Evolutionary conservation across 371 early-diverging fungal species (phyloP), one percentile per base, ranked within the genome.

Genomic region (Rhizopus arrhizus): DNA sequence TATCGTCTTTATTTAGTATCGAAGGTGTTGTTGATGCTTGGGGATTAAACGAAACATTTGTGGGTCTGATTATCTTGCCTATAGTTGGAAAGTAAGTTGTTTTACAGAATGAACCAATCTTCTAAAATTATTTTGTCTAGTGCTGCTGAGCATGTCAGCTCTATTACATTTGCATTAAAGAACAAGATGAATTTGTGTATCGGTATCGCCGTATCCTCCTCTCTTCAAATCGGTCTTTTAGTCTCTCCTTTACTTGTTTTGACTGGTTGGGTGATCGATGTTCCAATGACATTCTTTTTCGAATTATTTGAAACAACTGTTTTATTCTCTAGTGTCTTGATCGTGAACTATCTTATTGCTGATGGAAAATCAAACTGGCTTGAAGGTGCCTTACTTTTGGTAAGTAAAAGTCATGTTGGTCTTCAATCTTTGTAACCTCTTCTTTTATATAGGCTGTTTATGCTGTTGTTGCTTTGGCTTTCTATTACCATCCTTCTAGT

Each of bases 121-220:
- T 22, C 22, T 22, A 22, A 22, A 22, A 22, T n/a, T 31, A 16
- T 33, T 42, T 15, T 40, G 13, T 28, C 16, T 61, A 77, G 74
- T 54, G 76, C 76, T 56, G 79, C 79, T 41, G 79, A 78, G 53
- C 93, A 95, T 68, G 86, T 89, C 38, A 89, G 89, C 5, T 91
- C 94, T 0, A 86, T 94, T n/a, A 86, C 88, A 0, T 85, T 89
- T 33, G 93, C 96, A 0, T 80, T 91, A 65, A 85, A 90, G 63
- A 85, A 95, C 82, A 94, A 95, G 75, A 93, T 95, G 92, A 93
- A 95, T 56, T 70, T 93, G 49, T 83, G 89, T 10, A 82, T 96
- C 47, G 89, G 90, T 41, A 89, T 95, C 53, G 94, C 96, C 6
- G 68, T 95, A 11, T 95, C 95, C 0, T 92, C 92, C 4, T 89